Evolutionary conservation across 169 alveolate species (phyloP).

Genomic region (Eimeria zaria): DNA sequence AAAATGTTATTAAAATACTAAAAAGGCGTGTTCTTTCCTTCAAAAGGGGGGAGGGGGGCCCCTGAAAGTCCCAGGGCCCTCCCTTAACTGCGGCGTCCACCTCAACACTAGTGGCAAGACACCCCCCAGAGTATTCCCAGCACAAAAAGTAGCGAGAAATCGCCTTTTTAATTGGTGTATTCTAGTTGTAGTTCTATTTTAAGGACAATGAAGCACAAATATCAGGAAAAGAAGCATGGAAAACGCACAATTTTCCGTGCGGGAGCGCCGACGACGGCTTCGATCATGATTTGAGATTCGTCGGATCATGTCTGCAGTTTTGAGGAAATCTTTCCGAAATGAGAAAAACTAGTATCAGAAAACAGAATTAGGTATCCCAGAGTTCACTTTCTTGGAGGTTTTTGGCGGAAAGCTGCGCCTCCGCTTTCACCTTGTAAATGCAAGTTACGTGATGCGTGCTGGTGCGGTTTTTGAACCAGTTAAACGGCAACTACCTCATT

Average conservation of each 20-base stretch:
- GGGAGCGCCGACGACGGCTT: slow-evolving; percentile 49
- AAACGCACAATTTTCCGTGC: not conserved
- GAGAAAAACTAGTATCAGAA: not conserved
- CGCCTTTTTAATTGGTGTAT: not conserved
- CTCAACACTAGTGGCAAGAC: slow-evolving; percentile 21
- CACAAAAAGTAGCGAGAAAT: not conserved
- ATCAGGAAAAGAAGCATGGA: not conserved
- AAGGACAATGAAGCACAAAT: not conserved
- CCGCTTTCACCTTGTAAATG: not conserved
- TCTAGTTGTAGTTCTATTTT: not conserved
- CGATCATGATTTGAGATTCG: slow-evolving; percentile 22
- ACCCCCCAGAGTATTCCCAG: not conserved
- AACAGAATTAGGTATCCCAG: not conserved
- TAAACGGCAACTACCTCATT: not conserved
- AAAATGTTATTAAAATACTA: not conserved
- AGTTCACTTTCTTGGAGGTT: not conserved
- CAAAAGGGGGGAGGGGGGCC: not conserved
- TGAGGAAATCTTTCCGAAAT: not conserved
- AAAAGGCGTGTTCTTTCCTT: not conserved
- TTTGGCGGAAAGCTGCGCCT: not conserved
- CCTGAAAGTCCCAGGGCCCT: slow-evolving; percentile 17
- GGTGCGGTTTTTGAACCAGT: slow-evolving; percentile 14
- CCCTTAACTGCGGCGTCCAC: not conserved
- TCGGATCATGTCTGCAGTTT: not conserved
- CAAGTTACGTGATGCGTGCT: not conserved